Percentiles rank a stretch among this genome's conserved stretches.
Evolutionary conservation across 768 basidiomycete species (phyloP).

Genomic region (Lactifluus piperatus): DNA sequence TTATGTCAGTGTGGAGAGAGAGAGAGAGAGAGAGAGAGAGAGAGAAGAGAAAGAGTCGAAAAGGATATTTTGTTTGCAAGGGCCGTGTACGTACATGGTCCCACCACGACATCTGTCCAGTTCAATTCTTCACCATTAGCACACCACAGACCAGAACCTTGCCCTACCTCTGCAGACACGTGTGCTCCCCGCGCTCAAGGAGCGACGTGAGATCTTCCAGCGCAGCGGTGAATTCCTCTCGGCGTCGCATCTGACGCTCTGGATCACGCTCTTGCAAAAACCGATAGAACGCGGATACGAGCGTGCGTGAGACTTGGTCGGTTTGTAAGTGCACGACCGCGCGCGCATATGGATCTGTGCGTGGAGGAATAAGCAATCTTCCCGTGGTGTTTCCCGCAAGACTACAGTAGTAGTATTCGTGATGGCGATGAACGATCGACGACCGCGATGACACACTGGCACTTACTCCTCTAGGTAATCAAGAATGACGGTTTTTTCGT

Average conservation of each 20-base stretch:
- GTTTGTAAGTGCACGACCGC: constrained; percentile 59
- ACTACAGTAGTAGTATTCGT: too few relatives aligned
- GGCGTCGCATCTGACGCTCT: constrained; percentile 35
- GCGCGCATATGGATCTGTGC: constrained; percentile 54
- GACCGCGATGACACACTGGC: too few relatives aligned
- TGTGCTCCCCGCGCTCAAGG: neutral
- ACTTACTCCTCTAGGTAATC: too few relatives aligned
- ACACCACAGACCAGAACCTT: constrained; percentile 52
- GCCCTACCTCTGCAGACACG: neutral
- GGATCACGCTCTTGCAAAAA: constrained; percentile 62
- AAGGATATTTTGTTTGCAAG: too few relatives aligned
- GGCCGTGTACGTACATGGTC: constrained; percentile 46
- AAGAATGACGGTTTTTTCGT: too few relatives aligned
- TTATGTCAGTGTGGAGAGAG: neutral
- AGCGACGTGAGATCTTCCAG: neutral
- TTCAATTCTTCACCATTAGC: constrained; percentile 47
- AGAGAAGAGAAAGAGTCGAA: too few relatives aligned
- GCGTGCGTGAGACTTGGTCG: constrained; percentile 53
- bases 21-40: constrained; percentile 4
- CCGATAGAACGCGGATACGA: constrained; percentile 68
- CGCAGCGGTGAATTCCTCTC: neutral
- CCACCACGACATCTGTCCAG: constrained; percentile 59
- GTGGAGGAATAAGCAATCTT: constrained; percentile 42
- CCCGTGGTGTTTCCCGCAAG: neutral
- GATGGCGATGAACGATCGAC: too few relatives aligned